These are phyloP conservation scores for Didymosphaeria variabile DNA, from an alignment of 2,329 filamentous ascomycete genomes.

Conservation along the genomic window DNA sequence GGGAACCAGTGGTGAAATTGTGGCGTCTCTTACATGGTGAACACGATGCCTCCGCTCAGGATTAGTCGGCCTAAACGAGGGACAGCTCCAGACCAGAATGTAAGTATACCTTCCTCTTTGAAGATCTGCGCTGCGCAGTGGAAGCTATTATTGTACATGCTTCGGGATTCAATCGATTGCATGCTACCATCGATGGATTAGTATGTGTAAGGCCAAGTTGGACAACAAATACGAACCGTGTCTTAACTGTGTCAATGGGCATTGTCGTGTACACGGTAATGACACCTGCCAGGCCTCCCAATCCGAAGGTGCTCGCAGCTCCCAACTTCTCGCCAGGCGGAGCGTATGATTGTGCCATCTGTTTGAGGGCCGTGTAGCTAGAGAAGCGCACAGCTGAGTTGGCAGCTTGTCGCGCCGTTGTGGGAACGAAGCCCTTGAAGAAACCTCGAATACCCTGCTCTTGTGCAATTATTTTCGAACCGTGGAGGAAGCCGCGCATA, in stretches of 20 bases:
- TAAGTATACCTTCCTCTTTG: conserved; percentile 86
- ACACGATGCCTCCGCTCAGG: conserved; percentile 94
- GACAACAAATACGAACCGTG: conserved; percentile 56
- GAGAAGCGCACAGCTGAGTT: conserved; percentile 94
- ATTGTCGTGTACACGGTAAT: conserved; percentile 83
- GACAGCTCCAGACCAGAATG: conserved; percentile 93
- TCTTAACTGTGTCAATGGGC: conserved; percentile 93
- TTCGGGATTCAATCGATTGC: conserved; percentile 90
- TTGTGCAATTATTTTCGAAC: conserved; percentile 83
- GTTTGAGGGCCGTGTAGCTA: conserved; percentile 88
- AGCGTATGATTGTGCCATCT: conserved; percentile 90
- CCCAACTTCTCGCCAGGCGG: conserved; percentile 95
- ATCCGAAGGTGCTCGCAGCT: conserved; percentile 84
- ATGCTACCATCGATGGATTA: conserved; percentile 65
- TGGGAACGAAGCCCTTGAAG: conserved; percentile 96
- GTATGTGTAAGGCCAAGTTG: background rate
- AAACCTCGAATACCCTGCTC: conserved; percentile 91
- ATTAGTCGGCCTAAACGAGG: conserved; percentile 85
- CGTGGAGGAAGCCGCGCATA: conserved; percentile 91
- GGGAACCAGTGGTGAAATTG: conserved; percentile 18
- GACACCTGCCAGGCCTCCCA: conserved; percentile 86
- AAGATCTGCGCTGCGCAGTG: conserved; percentile 84
- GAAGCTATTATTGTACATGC: conserved; percentile 85
- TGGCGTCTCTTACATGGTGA: conserved; percentile 76
- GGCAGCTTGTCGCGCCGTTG: conserved; percentile 91